phyloP scores from a whole-genome alignment of 495 filamentous ascomycete species.

The Hyaloscypha hepaticicola region DNA sequence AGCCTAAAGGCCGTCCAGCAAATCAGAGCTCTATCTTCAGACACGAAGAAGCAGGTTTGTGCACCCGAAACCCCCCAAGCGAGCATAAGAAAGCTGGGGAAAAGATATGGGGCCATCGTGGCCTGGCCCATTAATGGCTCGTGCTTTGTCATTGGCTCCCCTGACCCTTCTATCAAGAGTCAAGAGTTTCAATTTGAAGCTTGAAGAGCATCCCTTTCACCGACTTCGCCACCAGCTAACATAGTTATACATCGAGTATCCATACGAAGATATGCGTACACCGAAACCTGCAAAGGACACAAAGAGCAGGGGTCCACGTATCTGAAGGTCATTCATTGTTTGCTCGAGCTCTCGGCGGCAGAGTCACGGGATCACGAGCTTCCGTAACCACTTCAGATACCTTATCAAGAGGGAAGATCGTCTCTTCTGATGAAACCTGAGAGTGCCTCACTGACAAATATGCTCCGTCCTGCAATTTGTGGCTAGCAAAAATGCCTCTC shows the following conservation, averaged over 20 bases:
- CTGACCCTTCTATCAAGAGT: background rate
- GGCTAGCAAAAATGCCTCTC: background rate
- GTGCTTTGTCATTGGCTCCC: background rate
- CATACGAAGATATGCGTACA: background rate
- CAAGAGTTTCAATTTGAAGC: background rate
- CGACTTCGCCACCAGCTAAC: background rate
- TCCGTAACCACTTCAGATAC: background rate
- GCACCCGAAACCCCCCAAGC: conserved; percentile 2
- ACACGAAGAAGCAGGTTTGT: conserved; percentile 9
- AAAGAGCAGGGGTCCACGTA: background rate
- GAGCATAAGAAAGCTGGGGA: conserved; percentile 15
- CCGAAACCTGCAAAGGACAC: background rate
- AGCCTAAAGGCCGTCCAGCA: conserved; percentile 9
- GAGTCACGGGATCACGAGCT: background rate
- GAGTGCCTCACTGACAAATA: background rate
- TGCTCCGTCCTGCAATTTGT: background rate
- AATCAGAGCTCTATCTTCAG: conserved; percentile 8
- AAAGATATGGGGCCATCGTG: background rate
- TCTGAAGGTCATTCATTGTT: no score
- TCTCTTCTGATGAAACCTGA: background rate
- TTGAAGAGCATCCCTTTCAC: background rate
- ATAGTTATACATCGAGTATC: background rate
- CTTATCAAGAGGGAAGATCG: background rate
- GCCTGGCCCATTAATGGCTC: background rate
- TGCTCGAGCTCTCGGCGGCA: background rate